Percentiles rank a stretch among this genome's conserved stretches.
These are phyloP conservation scores for Rhizoctonia solani DNA, from an alignment of 1,284 basidiomycete genomes.

Conservation along the genomic window DNA sequence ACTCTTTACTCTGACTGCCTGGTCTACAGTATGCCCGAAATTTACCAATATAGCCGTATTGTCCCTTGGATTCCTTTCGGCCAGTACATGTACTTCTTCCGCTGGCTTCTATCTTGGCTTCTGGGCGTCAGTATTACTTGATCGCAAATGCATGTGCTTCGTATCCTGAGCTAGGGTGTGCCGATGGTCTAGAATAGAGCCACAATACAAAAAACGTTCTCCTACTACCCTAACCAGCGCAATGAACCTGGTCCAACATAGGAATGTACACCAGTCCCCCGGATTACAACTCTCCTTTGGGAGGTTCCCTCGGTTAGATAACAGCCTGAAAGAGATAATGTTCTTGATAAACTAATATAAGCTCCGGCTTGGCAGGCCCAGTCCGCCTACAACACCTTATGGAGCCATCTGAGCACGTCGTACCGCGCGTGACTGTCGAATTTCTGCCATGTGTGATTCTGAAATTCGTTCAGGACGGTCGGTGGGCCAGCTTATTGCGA, in stretches of 20 bases:
- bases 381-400: not conserved
- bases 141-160: not conserved
- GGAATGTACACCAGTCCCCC: no score
- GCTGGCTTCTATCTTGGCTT: conserved; percentile 26
- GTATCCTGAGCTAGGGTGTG: not conserved
- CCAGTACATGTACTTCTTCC: no score
- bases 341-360: not conserved
- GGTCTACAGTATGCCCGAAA: no score
- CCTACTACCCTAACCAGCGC: no score
- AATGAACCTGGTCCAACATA: no score
- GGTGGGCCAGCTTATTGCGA: not conserved
- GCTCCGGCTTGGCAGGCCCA: conserved; percentile 19
- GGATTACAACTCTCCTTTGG: no score
- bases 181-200: no score
- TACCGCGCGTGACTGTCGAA: conserved; percentile 8
- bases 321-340: not conserved
- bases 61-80: no score
- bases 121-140: not conserved
- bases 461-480: not conserved
- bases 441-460: not conserved
- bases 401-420: not conserved
- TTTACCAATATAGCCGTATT: no score
- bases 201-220: no score
- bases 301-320: conserved; percentile 7
- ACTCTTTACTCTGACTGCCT: no score